Base-by-base conservation (phyloP, 192 early-diverging fungal genomes). In the Helicostylum pulchrum region DNA sequence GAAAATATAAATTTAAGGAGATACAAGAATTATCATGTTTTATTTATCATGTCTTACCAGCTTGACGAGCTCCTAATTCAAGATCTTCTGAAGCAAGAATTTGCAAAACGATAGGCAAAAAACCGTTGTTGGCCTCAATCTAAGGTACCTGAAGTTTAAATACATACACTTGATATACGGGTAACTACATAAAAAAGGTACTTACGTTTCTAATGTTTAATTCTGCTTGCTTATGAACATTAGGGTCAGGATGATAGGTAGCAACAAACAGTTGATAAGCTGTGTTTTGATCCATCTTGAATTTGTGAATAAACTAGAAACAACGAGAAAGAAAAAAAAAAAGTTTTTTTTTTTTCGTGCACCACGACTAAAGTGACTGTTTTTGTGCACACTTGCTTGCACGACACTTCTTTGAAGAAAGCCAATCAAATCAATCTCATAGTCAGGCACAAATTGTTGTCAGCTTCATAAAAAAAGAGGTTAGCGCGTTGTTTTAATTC, bases 161-260 rank as follows among this genome's bases (percentile, higher is more conserved):
- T n/a, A 31, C n/a, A 26, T 19, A 56, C 14, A 10, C 30, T 34
- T 34, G 23, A 26, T 26, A 26, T 26, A 26, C 26, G 26, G 2
- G 26, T 26, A 26, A 26, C n/a, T 26, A 17, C 0, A 42, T 5
- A 31, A 54, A 57, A n/a, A 51, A 42, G 43, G 39, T 42, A 59
- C 62, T 31, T 70, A 83, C 90, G 79, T 84, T 81, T 75, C 88
- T 85, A 64, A 97, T 83, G 60, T 90, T 84, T 59, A 82, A 65
- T 70, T 97, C 95, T 21, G 92, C 95, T 64, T 84, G 85, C 64
- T 89, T 88, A 73, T 91, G 92, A 26, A 91, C 78, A 55, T 86
- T 78, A 11, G 84, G 84, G 64, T 94, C 92, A 30, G 90, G 81
- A 65, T 90, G 84, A 72, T 89, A 81, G 21, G 94, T 92, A 21